These are phyloP conservation scores for Paramecium biaurelia DNA, from an alignment of 73 alveolate species.

Conservation along the genomic window DNA sequence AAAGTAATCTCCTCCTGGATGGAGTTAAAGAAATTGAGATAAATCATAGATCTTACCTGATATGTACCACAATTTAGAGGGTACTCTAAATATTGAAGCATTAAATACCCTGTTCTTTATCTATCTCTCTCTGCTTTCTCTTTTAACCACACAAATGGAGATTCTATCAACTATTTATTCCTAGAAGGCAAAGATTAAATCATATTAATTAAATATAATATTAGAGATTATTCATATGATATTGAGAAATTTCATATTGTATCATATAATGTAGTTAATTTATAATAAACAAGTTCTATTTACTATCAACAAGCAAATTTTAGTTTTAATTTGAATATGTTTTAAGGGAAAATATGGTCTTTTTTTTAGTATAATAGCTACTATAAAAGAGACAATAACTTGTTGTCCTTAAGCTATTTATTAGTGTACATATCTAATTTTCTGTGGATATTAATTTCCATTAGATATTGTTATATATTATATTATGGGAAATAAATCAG, in stretches of 20 bases:
- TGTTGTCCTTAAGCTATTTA: background rate
- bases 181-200: background rate
- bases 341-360: background rate
- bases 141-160: constrained; percentile 11
- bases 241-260: background rate
- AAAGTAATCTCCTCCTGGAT: constrained; percentile 37
- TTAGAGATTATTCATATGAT: background rate
- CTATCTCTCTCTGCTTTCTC: constrained; percentile 4
- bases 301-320: too few species aligned
- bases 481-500: background rate
- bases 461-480: background rate
- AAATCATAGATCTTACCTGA: background rate
- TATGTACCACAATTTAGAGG: background rate
- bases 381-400: too few species aligned
- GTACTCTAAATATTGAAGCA: background rate
- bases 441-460: background rate
- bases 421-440: background rate
- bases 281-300: too few species aligned
- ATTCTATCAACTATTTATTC: background rate
- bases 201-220: background rate
- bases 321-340: background rate
- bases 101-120: constrained; percentile 4
- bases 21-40: background rate
- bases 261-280: too few species aligned
- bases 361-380: background rate